A percentile compares a stretch with the other conserved stretches of the same genome.
phyloP scores from a whole-genome alignment of 1,139 yeast species.

The Wickerhamomyces sp. region DNA sequence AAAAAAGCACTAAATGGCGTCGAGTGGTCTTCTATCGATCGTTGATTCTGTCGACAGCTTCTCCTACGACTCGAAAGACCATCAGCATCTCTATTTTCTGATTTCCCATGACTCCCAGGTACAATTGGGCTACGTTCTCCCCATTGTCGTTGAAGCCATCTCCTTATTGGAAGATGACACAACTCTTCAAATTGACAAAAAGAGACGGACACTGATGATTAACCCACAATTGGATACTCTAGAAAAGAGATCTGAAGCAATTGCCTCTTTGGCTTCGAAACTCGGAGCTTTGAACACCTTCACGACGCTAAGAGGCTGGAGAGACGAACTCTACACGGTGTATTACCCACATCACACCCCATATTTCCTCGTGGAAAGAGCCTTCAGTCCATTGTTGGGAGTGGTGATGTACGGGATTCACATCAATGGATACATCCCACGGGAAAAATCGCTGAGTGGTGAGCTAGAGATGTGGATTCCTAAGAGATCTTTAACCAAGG shows the following conservation, averaged over 20 bases:
- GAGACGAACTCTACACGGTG: slow-evolving; percentile 75
- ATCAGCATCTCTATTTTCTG: slow-evolving; percentile 7
- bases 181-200: slow-evolving; percentile 32
- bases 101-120: slow-evolving; percentile 15
- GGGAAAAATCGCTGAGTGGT: slow-evolving; percentile 29
- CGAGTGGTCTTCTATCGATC: slow-evolving; percentile 8
- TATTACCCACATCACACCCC: slow-evolving; percentile 51
- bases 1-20: too few relatives aligned
- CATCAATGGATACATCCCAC: slow-evolving; percentile 67
- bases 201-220: slow-evolving; percentile 33
- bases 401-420: slow-evolving; percentile 89
- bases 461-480: slow-evolving; percentile 78
- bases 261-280: slow-evolving; percentile 38
- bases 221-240: slow-evolving; percentile 33
- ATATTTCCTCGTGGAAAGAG: slow-evolving; percentile 71
- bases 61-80: slow-evolving; percentile 6
- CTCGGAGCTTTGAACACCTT: slow-evolving; percentile 40
- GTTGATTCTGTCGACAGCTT: slow-evolving; percentile 18
- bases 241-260: slow-evolving; percentile 41
- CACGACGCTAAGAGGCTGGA: slow-evolving; percentile 67
- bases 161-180: slow-evolving; percentile 22
- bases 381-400: slow-evolving; percentile 77
- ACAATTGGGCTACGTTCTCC: slow-evolving; percentile 49
- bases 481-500: slow-evolving; percentile 65
- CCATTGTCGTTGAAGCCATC: slow-evolving; percentile 39